These are phyloP conservation scores for Lichtheimia ornata DNA, from an alignment of 371 early-diverging fungal species.

Conservation along the genomic window DNA sequence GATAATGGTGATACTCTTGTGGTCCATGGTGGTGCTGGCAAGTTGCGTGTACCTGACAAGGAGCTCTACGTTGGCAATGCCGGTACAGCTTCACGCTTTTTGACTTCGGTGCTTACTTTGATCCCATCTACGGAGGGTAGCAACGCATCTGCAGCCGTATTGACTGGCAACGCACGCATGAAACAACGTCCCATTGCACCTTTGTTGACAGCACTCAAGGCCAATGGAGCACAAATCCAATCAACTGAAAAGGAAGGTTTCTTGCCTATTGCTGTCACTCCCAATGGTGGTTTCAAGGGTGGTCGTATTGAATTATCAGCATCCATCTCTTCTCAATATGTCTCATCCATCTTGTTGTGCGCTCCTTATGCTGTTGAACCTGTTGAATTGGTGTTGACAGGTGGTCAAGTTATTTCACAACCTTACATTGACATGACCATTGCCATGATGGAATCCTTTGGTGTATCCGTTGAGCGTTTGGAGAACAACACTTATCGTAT, in stretches of 20 bases:
- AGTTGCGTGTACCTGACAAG: slow-evolving; percentile 70
- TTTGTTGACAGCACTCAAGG: slow-evolving; percentile 80
- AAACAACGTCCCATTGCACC: slow-evolving; percentile 95
- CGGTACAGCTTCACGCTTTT: slow-evolving; percentile 96
- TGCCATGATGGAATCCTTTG: slow-evolving; percentile 96
- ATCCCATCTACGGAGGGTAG: slow-evolving; percentile 53
- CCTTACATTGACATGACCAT: slow-evolving; percentile 99
- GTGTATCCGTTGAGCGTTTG: slow-evolving; percentile 77
- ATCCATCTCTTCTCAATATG: slow-evolving; percentile 95
- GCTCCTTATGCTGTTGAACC: slow-evolving; percentile 90
- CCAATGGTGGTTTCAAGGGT: slow-evolving; percentile 81
- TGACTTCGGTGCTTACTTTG: slow-evolving; percentile 86
- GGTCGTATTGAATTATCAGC: slow-evolving; percentile 90
- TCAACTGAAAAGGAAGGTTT: slow-evolving; percentile 85
- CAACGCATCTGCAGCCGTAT: slow-evolving; percentile 51
- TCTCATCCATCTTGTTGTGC: slow-evolving; percentile 92
- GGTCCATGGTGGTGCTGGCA: slow-evolving; percentile 80
- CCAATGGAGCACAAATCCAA: slow-evolving; percentile 78
- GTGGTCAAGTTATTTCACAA: slow-evolving; percentile 95
- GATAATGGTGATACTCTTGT: slow-evolving; percentile 90
- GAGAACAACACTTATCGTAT: slow-evolving; percentile 83
- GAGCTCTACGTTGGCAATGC: slow-evolving; percentile 97
- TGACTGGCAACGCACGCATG: slow-evolving; percentile 98
- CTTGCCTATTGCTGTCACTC: slow-evolving; percentile 82
- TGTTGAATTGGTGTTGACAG: slow-evolving; percentile 82